Evolutionary conservation across 805 yeast genomes (phyloP).

Genomic region (Alloascoidea africana): DNA sequence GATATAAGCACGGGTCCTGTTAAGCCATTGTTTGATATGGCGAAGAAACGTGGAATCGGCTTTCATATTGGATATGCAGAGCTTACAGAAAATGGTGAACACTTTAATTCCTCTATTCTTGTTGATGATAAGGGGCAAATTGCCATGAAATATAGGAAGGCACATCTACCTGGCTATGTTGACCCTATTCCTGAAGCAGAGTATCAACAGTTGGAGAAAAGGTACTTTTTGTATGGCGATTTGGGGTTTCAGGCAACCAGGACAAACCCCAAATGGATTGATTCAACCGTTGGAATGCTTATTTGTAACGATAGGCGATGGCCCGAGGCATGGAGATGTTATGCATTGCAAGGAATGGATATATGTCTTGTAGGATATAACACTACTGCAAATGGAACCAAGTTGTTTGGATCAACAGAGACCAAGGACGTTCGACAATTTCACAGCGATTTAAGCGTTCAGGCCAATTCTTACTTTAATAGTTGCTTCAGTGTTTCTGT

Average conservation of each 20-base stretch:
- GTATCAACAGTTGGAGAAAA: conserved; percentile 23
- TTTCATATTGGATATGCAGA: conserved; percentile 24
- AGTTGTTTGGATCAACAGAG: conserved; percentile 18
- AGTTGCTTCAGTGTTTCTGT: conserved; percentile 20
- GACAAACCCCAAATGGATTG: conserved; percentile 20
- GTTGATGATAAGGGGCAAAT: conserved; percentile 18
- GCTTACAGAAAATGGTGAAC: conserved; percentile 21
- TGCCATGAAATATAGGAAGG: conserved; percentile 21
- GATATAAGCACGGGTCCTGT: conserved; percentile 17
- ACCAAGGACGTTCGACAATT: conserved; percentile 17
- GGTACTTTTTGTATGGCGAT: conserved; percentile 23
- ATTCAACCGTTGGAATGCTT: conserved; percentile 21
- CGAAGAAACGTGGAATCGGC: conserved; percentile 16
- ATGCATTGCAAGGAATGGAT: conserved; percentile 25
- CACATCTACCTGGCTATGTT: conserved; percentile 21
- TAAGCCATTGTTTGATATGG: conserved; percentile 19
- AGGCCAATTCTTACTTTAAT: conserved; percentile 21
- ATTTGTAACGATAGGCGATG: conserved; percentile 27
- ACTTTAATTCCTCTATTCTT: conserved; percentile 19
- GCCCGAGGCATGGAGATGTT: conserved; percentile 26
- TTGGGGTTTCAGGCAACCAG: conserved; percentile 21
- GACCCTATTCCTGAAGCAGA: conserved; percentile 20
- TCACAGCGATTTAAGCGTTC: conserved; percentile 20
- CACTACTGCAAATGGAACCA: conserved; percentile 21
- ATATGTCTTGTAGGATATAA: conserved; percentile 22